A percentile compares a stretch with the other conserved stretches of the same genome.
phyloP scores from a whole-genome alignment of 306 rosid genomes.

The Coriaria nepalensis region DNA sequence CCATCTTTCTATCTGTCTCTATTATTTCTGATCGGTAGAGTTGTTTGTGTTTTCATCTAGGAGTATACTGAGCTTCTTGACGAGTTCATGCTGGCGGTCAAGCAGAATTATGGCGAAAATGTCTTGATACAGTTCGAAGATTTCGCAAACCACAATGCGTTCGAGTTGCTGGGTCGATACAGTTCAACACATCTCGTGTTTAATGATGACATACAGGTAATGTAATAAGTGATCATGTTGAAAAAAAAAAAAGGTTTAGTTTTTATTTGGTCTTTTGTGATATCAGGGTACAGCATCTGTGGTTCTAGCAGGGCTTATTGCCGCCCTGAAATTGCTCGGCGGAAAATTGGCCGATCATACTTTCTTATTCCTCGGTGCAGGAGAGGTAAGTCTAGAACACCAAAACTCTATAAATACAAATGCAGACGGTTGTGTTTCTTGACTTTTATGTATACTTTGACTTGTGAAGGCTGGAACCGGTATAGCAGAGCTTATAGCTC shows the following conservation, averaged over 20 bases:
- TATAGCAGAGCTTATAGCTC: constrained; percentile 94
- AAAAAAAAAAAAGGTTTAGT: constrained; percentile 1
- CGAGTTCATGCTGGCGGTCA: constrained; percentile 84
- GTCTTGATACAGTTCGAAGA: constrained; percentile 87
- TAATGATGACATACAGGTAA: constrained; percentile 91
- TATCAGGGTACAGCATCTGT: constrained; percentile 95
- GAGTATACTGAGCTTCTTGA: constrained; percentile 89
- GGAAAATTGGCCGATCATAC: constrained; percentile 83
- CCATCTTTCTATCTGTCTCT: neutral
- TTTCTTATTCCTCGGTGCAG: constrained; percentile 93
- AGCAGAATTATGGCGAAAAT: constrained; percentile 94
- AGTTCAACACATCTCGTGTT: constrained; percentile 84
- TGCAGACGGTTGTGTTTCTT: constrained; percentile 15
- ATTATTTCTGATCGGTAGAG: constrained; percentile 8
- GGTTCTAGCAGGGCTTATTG: constrained; percentile 78
- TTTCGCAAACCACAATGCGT: constrained; percentile 93
- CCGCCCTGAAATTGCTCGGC: constrained; percentile 74
- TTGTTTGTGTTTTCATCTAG: constrained; percentile 28
- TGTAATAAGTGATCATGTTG: too few species aligned
- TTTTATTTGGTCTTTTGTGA: too few species aligned
- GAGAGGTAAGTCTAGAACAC: constrained; percentile 53
- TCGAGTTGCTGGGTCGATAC: constrained; percentile 67
- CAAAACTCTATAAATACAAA: neutral
- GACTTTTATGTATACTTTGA: constrained; percentile 18
- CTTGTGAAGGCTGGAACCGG: constrained; percentile 95